These are phyloP conservation scores for Elongisporangium undulatum DNA, from an alignment of 352 stramenopile genomes.

Conservation along the genomic window DNA sequence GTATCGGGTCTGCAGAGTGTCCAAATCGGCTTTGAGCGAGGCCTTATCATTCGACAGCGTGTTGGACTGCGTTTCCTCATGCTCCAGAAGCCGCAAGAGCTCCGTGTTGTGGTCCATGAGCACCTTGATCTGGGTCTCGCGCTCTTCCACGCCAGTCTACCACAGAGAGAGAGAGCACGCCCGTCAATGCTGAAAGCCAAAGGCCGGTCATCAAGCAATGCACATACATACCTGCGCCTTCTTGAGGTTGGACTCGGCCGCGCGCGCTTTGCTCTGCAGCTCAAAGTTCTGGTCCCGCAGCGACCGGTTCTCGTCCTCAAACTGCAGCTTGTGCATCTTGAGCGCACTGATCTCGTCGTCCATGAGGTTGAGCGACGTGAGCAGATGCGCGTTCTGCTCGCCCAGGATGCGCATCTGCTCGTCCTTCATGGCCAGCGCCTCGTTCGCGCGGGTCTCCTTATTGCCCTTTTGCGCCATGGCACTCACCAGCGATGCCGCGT, in stretches of 20 bases:
- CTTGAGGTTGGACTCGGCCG: conserved; percentile 79
- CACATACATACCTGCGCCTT: conserved; percentile 50
- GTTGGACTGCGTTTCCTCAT: conserved; percentile 89
- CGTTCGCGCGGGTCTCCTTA: conserved; percentile 84
- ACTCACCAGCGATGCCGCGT: conserved; percentile 30
- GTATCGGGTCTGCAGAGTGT: conserved; percentile 87
- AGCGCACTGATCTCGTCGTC: conserved; percentile 69
- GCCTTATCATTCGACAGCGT: conserved; percentile 55
- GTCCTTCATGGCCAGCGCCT: conserved; percentile 95
- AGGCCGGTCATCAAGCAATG: too few relatives aligned
- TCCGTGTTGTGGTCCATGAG: conserved; percentile 96
- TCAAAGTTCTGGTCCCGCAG: conserved; percentile 93
- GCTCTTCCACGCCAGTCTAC: conserved; percentile 73
- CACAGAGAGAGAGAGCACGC: neutral
- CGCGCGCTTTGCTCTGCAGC: conserved; percentile 84
- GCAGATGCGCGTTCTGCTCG: conserved; percentile 88
- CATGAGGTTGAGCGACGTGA: conserved; percentile 85
- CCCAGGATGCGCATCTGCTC: conserved; percentile 94
- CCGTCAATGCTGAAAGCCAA: too few relatives aligned
- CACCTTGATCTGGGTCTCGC: conserved; percentile 91
- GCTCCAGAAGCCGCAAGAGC: conserved; percentile 92
- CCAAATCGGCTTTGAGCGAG: conserved; percentile 65
- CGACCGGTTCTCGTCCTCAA: conserved; percentile 90
- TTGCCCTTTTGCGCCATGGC: conserved; percentile 62
- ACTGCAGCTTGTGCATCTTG: conserved; percentile 52